These are phyloP conservation scores for Hericium erinaceus DNA, from an alignment of 768 basidiomycete genomes.

Conservation along the genomic window DNA sequence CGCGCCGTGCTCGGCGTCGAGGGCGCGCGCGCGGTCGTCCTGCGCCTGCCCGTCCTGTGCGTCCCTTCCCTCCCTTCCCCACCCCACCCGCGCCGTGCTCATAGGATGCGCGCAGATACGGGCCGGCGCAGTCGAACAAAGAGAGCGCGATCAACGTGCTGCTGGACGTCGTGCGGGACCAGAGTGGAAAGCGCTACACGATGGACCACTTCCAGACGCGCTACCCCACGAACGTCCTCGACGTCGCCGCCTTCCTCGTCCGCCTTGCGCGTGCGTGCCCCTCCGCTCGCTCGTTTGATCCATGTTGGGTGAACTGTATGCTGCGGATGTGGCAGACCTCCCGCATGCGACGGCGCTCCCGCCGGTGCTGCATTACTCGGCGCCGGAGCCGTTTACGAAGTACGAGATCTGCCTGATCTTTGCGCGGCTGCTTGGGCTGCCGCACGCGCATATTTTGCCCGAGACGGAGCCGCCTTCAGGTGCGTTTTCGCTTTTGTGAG, in stretches of 20 bases:
- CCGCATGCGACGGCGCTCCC: slow-evolving; percentile 37
- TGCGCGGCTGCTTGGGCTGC: slow-evolving; percentile 55
- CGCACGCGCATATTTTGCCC: slow-evolving; percentile 68
- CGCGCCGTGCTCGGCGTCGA: slow-evolving; percentile 54
- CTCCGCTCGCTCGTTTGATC: background rate
- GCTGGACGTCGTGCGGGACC: slow-evolving; percentile 78
- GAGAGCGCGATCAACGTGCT: slow-evolving; percentile 89
- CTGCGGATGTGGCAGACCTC: slow-evolving; percentile 19
- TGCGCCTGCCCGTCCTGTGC: slow-evolving; percentile 86
- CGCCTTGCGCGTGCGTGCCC: slow-evolving; percentile 53
- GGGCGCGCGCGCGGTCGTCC: slow-evolving; percentile 51
- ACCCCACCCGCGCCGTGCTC: background rate
- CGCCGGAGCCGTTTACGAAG: slow-evolving; percentile 78
- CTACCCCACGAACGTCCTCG: slow-evolving; percentile 85
- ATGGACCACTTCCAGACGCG: slow-evolving; percentile 95
- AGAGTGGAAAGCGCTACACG: slow-evolving; percentile 79
- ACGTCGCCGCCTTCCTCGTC: slow-evolving; percentile 79
- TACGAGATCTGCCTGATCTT: slow-evolving; percentile 86
- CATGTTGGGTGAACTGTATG: background rate
- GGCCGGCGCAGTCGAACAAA: slow-evolving; percentile 71
- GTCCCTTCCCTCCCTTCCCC: slow-evolving; percentile 19
- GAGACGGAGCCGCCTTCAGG: slow-evolving; percentile 50
- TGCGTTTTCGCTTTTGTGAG: background rate
- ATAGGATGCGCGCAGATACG: slow-evolving; percentile 52
- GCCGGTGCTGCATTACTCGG: slow-evolving; percentile 78